These are phyloP conservation scores for Aspergillus haitiensis DNA, from an alignment of 495 filamentous ascomycete species.

Conservation along the genomic window DNA sequence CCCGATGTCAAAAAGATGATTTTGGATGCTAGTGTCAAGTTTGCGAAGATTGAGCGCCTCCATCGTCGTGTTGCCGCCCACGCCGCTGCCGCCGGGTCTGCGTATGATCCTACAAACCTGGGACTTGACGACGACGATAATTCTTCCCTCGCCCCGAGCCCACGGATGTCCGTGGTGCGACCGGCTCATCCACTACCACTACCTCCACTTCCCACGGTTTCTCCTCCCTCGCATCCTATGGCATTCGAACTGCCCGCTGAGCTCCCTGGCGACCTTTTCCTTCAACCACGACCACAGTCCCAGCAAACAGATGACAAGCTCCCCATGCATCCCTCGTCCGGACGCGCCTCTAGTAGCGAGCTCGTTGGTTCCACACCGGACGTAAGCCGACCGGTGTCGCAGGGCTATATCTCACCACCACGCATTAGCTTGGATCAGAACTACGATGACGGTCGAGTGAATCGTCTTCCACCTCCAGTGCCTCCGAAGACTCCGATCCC, in stretches of 20 bases:
- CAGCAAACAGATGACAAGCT: constrained; percentile 32
- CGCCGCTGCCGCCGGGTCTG: constrained; percentile 35
- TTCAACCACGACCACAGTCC: constrained; percentile 30
- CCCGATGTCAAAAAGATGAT: constrained; percentile 73
- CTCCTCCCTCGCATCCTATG: constrained; percentile 45
- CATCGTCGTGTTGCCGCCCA: constrained; percentile 48
- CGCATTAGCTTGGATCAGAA: constrained; percentile 47
- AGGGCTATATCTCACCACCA: constrained; percentile 42
- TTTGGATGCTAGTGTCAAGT: constrained; percentile 70
- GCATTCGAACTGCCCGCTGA: constrained; percentile 69
- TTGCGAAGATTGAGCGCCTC: constrained; percentile 79
- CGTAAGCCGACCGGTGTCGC: constrained; percentile 36
- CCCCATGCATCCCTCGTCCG: constrained; percentile 33
- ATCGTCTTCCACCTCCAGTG: constrained; percentile 65
- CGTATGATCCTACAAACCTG: constrained; percentile 18
- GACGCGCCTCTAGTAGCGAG: constrained; percentile 43
- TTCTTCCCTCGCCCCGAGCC: constrained; percentile 20
- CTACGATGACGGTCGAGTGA: constrained; percentile 29
- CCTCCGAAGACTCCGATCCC: constrained; percentile 83
- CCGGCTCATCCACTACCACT: constrained; percentile 2
- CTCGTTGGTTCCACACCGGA: constrained; percentile 35
- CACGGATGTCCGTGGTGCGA: constrained; percentile 26
- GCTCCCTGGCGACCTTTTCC: constrained; percentile 37
- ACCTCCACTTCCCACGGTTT: constrained; percentile 4
- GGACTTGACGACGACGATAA: constrained; percentile 13